Evolutionary conservation across 345 rosid genomes (phyloP).

Genomic region (Eucalyptus rudis): DNA sequence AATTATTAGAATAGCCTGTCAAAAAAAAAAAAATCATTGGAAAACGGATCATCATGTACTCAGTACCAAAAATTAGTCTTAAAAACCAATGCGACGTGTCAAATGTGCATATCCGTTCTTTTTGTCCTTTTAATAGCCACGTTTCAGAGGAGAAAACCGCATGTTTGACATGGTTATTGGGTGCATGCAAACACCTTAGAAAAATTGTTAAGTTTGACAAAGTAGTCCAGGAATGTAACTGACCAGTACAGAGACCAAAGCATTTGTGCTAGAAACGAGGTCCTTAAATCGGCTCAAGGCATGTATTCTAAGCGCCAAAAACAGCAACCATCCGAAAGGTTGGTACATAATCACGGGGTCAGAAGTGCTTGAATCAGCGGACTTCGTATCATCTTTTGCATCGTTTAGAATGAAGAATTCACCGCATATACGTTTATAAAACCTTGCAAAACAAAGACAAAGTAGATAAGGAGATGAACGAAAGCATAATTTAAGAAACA

Average conservation of each 20-base stretch:
- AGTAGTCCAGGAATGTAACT: conserved; percentile 8
- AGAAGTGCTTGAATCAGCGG: conserved; percentile 15
- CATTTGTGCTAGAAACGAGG: conserved; percentile 78
- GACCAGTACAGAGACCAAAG: conserved; percentile 83
- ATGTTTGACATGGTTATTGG: background rate
- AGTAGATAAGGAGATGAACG: background rate
- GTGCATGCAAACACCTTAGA: background rate
- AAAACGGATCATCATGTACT: background rate
- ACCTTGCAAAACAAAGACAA: conserved; percentile 15
- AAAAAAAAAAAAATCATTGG: background rate
- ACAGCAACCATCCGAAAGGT: conserved; percentile 93
- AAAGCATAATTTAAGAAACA: background rate
- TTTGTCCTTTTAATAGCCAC: background rate
- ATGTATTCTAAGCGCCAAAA: conserved; percentile 83
- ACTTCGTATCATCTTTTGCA: conserved; percentile 32
- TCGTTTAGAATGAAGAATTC: conserved; percentile 58
- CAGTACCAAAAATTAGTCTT: background rate
- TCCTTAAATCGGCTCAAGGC: conserved; percentile 80
- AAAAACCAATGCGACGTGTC: background rate
- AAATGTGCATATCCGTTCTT: background rate
- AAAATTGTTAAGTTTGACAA: background rate
- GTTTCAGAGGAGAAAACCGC: background rate
- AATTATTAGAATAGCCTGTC: conserved; percentile 79
- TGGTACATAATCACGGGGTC: conserved; percentile 34
- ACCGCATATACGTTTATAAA: conserved; percentile 59